Evolutionary conservation across 331 rosid species (phyloP), one percentile per base, ranked within the genome.

Genomic region (Stylosanthes scabra): DNA sequence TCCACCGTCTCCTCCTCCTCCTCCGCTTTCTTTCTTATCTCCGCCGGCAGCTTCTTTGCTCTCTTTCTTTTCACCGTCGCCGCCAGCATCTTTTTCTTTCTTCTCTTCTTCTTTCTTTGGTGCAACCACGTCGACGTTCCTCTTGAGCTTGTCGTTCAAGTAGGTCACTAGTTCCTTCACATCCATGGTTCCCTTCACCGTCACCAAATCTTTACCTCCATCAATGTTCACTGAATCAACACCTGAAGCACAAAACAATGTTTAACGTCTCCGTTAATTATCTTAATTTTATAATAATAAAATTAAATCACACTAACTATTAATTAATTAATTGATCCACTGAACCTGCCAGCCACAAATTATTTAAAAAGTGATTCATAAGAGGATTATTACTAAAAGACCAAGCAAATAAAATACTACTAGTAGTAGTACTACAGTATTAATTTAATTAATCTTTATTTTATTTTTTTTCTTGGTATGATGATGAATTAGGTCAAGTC

Each of bases 151-250:
- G 28, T 64, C 84, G 1, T 9, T 50, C 69, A 94, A 84, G 42
- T 85, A 85, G 1, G 90, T 76, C 6, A 69, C 77, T 2, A 94
- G 73, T 1, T 52, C 83, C 50, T 89, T 86, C 39, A 41, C 83
- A 39, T 86, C 89, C 91, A 94, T 89, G 8, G 84, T 70, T 73
- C 99, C 99, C 74, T 82, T 88, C 74, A 84, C 96, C 27, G 88
- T 84, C 7, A 91, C 91, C 62, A 89, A 55, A 64, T 94, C 97
- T 63, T 94, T 91, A 25, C 59, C 60, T 25, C 41, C 85, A 45
- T 94, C 99, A 2, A 84, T 3, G 5, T 11, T 67, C 59, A 87
- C 96, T 45, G 86, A 25, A 3, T 72, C 78, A 46, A 91, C 97
- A 8, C 99, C 99, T 94, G n/a, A n/a, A n/a, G 84, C 37, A 14